A percentile compares a stretch with the other conserved stretches of the same genome.
phyloP scores from a whole-genome alignment of 1,139 yeast species.

The Debaryomycetaceae sp. region DNA sequence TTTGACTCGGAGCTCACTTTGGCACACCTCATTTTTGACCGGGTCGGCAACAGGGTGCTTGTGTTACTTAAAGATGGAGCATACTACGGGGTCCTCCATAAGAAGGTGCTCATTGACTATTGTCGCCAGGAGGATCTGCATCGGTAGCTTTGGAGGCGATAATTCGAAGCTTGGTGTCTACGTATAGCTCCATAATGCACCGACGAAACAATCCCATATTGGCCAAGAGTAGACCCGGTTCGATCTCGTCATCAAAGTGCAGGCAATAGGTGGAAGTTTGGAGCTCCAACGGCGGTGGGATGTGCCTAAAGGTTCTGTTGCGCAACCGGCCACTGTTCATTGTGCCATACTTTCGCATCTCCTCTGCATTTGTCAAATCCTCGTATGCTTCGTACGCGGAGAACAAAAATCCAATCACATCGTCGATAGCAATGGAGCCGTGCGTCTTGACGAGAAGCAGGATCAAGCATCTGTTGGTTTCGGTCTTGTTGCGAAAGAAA shows the following conservation, averaged over 20 bases:
- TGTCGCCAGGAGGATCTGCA: slow-evolving; percentile 18
- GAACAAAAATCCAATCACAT: slow-evolving; percentile 12
- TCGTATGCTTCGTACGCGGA: slow-evolving; percentile 11
- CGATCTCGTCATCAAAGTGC: no score
- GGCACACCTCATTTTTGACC: slow-evolving; percentile 52
- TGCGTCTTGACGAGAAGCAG: slow-evolving; percentile 7
- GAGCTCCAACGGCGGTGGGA: background rate
- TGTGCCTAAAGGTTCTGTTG: background rate
- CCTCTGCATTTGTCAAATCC: slow-evolving; percentile 9
- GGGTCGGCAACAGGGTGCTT: slow-evolving; percentile 50
- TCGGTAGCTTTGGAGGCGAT: background rate
- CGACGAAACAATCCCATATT: slow-evolving; percentile 10
- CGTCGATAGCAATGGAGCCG: slow-evolving; percentile 3
- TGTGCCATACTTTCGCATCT: slow-evolving; percentile 13
- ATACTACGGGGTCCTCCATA: slow-evolving; percentile 52
- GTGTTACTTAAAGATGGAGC: slow-evolving; percentile 47
- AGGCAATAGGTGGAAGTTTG: background rate
- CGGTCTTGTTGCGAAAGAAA: slow-evolving; percentile 11
- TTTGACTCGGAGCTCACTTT: slow-evolving; percentile 48
- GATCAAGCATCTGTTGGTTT: slow-evolving; percentile 8
- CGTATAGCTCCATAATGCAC: slow-evolving; percentile 8
- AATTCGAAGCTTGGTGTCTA: slow-evolving; percentile 5
- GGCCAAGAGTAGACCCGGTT: slow-evolving; percentile 1
- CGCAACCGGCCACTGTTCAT: slow-evolving; percentile 8
- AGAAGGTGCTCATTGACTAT: slow-evolving; percentile 51